A percentile compares a stretch with the other conserved stretches of the same genome.
These are phyloP conservation scores for Eremochloa ophiuroides DNA, from an alignment of 176 grass and related monocot species.

Conservation along the genomic window DNA sequence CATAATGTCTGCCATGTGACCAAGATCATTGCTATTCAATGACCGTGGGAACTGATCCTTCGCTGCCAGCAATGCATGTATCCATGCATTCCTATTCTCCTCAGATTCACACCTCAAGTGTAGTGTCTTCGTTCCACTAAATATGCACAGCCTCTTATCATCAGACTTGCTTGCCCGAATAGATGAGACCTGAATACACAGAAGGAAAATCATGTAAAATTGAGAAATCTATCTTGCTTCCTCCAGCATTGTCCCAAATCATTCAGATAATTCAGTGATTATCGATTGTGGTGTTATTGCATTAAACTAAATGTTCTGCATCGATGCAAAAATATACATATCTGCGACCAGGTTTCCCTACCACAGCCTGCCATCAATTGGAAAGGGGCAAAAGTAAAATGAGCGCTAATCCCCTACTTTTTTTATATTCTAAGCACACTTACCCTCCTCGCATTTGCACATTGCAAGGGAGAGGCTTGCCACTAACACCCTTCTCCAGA, in stretches of 20 bases:
- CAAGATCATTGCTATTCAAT: conserved; percentile 51
- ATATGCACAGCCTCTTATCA: conserved; percentile 98
- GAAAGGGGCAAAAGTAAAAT: conserved; percentile 1
- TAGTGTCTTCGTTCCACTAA: conserved; percentile 85
- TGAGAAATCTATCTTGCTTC: conserved; percentile 10
- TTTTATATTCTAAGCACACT: too few relatives aligned
- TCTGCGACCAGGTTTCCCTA: background rate
- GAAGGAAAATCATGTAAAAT: conserved; percentile 1
- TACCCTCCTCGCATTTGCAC: too few relatives aligned
- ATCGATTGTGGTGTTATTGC: background rate
- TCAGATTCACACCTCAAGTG: conserved; percentile 81
- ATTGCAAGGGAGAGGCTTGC: too few relatives aligned
- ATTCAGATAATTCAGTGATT: background rate
- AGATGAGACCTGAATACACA: conserved; percentile 74
- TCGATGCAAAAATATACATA: background rate
- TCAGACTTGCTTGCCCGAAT: conserved; percentile 95
- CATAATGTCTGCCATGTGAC: conserved; percentile 44
- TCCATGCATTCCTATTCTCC: conserved; percentile 75
- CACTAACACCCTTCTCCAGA: too few relatives aligned
- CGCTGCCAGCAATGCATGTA: conserved; percentile 58
- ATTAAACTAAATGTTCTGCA: background rate
- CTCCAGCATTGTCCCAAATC: conserved; percentile 14
- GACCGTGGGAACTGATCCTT: conserved; percentile 70
- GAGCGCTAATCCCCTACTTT: background rate
- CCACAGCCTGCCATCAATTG: conserved; percentile 14